Base-by-base conservation (phyloP, 257 asterid genomes). In the Mentha longifolia region DNA sequence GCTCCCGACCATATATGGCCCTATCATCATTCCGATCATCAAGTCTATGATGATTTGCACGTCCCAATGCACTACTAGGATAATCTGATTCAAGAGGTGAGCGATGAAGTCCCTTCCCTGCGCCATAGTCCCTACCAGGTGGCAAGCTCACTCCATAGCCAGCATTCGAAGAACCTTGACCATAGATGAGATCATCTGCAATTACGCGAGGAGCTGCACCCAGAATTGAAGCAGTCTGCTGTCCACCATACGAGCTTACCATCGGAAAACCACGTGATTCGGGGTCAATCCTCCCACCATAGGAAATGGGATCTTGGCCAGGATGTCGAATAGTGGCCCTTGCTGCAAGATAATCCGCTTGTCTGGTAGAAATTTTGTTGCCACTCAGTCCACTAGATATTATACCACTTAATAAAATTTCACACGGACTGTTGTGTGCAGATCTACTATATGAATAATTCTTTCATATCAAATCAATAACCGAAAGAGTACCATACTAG, bases 71-170 rank as follows among this genome's bases (percentile, higher is more conserved):
- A 71, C 79, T 58, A 82, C 82, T 83, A 67, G 95, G 83, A 82
- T 82, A 88, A 76, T 92, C 96, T 47, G 89, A 66, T 68, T 92
- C 95, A 42, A 78, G 81, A 17, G 86, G 79, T 4, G 82, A 67
- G 68, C 89, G 91, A 72, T 70, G 92, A 54, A 89, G 90, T 52
- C 96, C 91, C 83, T 95, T 92, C 61, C 96, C 96, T 25, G 91
- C 79, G 58, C 99, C 98, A 69, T 95, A 95, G 78, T 91, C 97
- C 78, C 99, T 88, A 56, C 99, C 99, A 35, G 99, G 98, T 67
- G 99, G 99, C 78, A 95, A 85, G 86, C 99, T 95, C 80, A 95
- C 98, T 65, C 99, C 99, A 65, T 95, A 95, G 65, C 98, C 98
- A 74, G 98, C 94, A 85, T 86, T 88, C 56, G 92, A 75, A 63